Evolutionary conservation across 2,329 filamentous ascomycete genomes (phyloP).

Genomic region (Aspergillus persii): DNA sequence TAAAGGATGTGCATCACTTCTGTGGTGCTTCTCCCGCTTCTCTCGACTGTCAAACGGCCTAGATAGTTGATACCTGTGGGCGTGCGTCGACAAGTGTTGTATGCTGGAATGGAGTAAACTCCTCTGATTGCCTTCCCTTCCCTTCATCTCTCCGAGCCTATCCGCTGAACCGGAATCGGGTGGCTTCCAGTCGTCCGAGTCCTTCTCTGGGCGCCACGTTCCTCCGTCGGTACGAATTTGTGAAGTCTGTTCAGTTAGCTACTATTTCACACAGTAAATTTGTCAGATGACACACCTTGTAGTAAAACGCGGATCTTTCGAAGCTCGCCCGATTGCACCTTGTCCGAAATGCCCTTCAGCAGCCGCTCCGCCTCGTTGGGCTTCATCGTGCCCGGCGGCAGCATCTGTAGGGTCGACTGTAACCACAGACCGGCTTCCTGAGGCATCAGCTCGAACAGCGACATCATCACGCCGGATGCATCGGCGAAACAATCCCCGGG

Average conservation of each 20-base stretch:
- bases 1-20: background rate
- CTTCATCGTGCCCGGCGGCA: conserved; percentile 79
- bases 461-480: conserved; percentile 86
- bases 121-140: conserved; percentile 5
- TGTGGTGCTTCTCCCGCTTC: background rate
- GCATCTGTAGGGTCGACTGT: conserved; percentile 74
- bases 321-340: conserved; percentile 65
- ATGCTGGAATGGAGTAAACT: background rate
- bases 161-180: conserved; percentile 76
- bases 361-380: conserved; percentile 77
- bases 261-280: background rate
- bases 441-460: conserved; percentile 83
- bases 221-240: conserved; percentile 85
- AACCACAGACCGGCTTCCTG: conserved; percentile 79
- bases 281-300: conserved; percentile 50
- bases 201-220: conserved; percentile 96
- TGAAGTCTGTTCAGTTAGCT: conserved; percentile 68
- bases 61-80: background rate
- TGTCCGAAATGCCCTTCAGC: conserved; percentile 75
- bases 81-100: background rate
- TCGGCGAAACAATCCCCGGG: conserved; percentile 94
- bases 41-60: background rate
- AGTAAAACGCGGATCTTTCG: conserved; percentile 79
- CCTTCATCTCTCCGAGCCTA: conserved; percentile 25
- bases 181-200: conserved; percentile 79